These are phyloP conservation scores for Eucalyptus guilfoylei DNA, from an alignment of 345 rosid genomes.

Conservation along the genomic window DNA sequence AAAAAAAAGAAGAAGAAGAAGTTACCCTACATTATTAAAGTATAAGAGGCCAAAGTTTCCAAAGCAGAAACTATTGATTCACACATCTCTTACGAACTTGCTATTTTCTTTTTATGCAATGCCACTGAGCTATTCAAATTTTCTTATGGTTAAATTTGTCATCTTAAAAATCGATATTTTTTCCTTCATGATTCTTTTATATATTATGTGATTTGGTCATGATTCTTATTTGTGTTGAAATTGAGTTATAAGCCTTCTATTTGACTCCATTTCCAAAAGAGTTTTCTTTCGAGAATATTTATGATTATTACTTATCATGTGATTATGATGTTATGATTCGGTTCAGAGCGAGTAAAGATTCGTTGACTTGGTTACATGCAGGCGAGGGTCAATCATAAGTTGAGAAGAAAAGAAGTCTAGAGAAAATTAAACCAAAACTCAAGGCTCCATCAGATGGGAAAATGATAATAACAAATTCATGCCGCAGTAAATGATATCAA, in stretches of 20 bases:
- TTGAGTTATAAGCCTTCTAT: neutral
- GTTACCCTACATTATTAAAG: neutral
- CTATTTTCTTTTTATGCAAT: neutral
- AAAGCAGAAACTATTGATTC: neutral
- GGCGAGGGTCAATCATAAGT: neutral
- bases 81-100: neutral
- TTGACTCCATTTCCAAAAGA: neutral
- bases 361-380: neutral
- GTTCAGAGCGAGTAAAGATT: neutral
- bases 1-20: too few relatives aligned
- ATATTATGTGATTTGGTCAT: neutral
- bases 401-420: neutral
- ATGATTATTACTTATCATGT: neutral
- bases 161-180: neutral
- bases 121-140: neutral
- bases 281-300: neutral
- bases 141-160: fast-evolving
- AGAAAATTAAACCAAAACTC: neutral
- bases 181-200: fast-evolving
- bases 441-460: neutral
- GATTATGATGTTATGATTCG: neutral
- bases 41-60: neutral
- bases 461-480: neutral
- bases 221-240: fast-evolving
- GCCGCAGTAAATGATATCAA: neutral